phyloP scores from a whole-genome alignment of 2,329 filamentous ascomycete species.

The Plenodomus biglobosus region DNA sequence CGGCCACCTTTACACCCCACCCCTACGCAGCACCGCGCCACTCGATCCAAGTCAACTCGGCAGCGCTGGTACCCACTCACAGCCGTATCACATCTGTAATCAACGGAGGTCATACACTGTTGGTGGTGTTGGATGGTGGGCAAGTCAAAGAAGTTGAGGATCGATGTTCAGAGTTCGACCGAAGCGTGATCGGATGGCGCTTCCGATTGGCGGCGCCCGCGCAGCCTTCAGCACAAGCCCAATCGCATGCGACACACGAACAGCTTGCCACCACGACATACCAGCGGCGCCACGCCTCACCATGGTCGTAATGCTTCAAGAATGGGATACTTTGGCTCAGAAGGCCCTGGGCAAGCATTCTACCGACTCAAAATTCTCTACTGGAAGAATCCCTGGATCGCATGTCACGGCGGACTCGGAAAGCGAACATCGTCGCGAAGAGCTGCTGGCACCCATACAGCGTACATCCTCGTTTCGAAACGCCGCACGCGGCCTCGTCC shows the following conservation, averaged over 20 bases:
- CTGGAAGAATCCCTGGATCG: no score
- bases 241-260: background rate
- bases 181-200: slow-evolving; percentile 3
- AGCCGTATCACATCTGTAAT: no score
- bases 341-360: background rate
- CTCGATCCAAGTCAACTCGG: no score
- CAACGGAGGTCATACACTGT: background rate
- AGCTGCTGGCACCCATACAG: no score
- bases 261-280: background rate
- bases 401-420: no score
- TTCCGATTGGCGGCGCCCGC: background rate
- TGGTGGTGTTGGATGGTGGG: background rate
- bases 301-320: background rate
- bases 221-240: slow-evolving; percentile 3
- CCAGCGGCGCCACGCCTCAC: background rate
- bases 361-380: background rate
- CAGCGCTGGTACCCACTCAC: no score
- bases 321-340: background rate
- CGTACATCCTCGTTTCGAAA: no score
- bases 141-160: background rate
- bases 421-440: no score
- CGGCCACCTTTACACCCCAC: no score
- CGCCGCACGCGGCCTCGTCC: no score
- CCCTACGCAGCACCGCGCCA: no score
- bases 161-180: background rate